These are phyloP conservation scores for Elsinoe fawcettii DNA, from an alignment of 2,329 filamentous ascomycete species.

Conservation along the genomic window DNA sequence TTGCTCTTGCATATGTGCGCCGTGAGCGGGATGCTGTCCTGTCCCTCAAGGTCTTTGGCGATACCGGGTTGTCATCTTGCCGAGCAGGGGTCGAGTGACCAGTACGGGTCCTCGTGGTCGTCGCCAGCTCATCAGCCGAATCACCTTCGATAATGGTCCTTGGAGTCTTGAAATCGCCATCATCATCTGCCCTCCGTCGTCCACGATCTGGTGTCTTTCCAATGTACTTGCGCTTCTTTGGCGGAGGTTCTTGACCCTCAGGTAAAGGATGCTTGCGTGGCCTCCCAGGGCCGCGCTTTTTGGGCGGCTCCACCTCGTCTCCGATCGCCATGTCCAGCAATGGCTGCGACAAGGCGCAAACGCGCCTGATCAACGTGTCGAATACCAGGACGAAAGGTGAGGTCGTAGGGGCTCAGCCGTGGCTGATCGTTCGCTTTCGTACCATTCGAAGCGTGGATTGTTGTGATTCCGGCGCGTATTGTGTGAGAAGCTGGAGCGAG, in stretches of 20 bases:
- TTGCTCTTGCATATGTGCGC: constrained; percentile 44
- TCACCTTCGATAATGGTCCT: constrained; percentile 7
- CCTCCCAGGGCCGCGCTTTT: constrained; percentile 24
- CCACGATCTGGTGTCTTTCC: constrained; percentile 16
- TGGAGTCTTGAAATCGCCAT: constrained; percentile 17
- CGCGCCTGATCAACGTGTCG: constrained; percentile 6
- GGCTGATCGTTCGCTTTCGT: neutral
- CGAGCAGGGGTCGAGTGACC: constrained; percentile 24
- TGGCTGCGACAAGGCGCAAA: constrained; percentile 13
- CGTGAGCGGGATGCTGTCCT: constrained; percentile 21
- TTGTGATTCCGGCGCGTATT: neutral
- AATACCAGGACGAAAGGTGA: neutral
- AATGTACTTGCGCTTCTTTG: constrained; percentile 52
- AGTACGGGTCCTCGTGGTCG: constrained; percentile 15
- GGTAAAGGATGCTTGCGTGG: constrained; percentile 23
- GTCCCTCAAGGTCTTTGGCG: constrained; percentile 10
- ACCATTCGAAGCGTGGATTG: neutral
- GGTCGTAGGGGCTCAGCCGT: constrained; percentile 6
- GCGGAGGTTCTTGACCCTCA: constrained; percentile 35
- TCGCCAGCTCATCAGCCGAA: constrained; percentile 18
- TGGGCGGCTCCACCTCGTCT: constrained; percentile 20
- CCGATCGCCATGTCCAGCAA: constrained; percentile 7
- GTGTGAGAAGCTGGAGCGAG: neutral
- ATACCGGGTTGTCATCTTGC: constrained; percentile 16
- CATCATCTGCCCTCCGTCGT: constrained; percentile 17